A percentile compares a stretch with the other conserved stretches of the same genome.
Conservation (phyloP, 1,284 basidiomycete genomes). For the Pascua sp. region DNA sequence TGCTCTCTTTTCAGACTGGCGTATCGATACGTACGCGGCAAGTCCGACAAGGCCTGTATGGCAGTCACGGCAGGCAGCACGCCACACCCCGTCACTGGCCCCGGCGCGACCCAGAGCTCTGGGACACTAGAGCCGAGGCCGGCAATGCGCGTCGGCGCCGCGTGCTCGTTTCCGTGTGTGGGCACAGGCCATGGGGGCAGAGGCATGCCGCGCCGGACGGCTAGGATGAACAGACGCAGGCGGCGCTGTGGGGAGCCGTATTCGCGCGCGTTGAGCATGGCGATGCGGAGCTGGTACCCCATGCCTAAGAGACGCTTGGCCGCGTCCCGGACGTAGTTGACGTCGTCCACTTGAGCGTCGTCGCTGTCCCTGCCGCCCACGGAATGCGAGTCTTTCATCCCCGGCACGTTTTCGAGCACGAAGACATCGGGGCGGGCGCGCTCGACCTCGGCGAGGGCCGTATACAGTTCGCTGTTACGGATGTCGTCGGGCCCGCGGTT, state of each 20-base stretch:
- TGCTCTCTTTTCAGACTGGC: background rate
- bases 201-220: conserved; percentile 20
- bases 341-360: conserved; percentile 4
- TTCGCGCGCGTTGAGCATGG: conserved; percentile 21
- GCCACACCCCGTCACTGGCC: conserved; percentile 24
- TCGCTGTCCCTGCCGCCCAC: background rate
- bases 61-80: conserved; percentile 29
- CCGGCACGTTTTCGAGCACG: conserved; percentile 36
- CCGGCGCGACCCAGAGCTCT: conserved; percentile 15
- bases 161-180: conserved; percentile 25
- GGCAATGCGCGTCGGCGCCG: conserved; percentile 12
- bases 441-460: conserved; percentile 18
- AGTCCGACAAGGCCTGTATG: conserved; percentile 21
- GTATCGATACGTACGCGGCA: conserved; percentile 26
- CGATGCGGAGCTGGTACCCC: conserved; percentile 30
- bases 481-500: conserved; percentile 14
- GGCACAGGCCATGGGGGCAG: conserved; percentile 29
- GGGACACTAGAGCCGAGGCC: background rate
- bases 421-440: conserved; percentile 23
- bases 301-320: conserved; percentile 16
- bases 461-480: conserved; percentile 25
- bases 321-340: conserved; percentile 7
- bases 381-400: conserved; percentile 20
- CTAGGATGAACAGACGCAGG: conserved; percentile 28
- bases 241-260: conserved; percentile 36